These are phyloP conservation scores for Pulveroboletus sp. DNA, from an alignment of 768 basidiomycete genomes.

Conservation along the genomic window DNA sequence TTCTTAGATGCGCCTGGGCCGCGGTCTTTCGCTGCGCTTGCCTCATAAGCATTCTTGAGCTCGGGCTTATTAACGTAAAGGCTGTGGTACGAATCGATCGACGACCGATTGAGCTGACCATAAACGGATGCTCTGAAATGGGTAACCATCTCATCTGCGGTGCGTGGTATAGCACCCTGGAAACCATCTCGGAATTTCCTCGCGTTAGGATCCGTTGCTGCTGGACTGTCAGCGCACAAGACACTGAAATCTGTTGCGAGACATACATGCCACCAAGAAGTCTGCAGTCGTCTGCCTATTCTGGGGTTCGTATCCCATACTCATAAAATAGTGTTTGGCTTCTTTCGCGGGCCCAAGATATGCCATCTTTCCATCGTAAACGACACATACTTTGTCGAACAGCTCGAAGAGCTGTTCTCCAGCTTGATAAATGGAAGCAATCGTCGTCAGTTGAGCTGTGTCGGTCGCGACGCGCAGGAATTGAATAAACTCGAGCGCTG, in stretches of 20 bases:
- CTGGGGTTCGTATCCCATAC: slow-evolving; percentile 42
- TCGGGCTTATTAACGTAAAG: slow-evolving; percentile 46
- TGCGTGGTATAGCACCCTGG: slow-evolving; percentile 42
- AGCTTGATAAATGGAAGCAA: slow-evolving; percentile 86
- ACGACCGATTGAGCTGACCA: slow-evolving; percentile 40
- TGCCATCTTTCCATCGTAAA: slow-evolving; percentile 7
- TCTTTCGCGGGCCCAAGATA: slow-evolving; percentile 4
- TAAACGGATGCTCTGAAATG: slow-evolving; percentile 41
- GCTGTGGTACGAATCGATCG: slow-evolving; percentile 42
- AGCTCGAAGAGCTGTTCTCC: slow-evolving; percentile 59
- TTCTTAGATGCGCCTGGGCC: slow-evolving; percentile 40
- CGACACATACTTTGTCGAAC: slow-evolving; percentile 48
- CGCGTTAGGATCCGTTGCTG: slow-evolving; percentile 55
- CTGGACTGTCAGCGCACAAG: neutral
- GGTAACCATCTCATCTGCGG: slow-evolving; percentile 54
- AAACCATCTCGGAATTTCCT: slow-evolving; percentile 47
- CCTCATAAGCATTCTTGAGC: slow-evolving; percentile 39
- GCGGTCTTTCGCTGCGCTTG: slow-evolving; percentile 49
- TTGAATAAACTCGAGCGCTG: slow-evolving; percentile 69
- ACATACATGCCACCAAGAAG: slow-evolving; percentile 46
- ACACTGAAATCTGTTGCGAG: slow-evolving; percentile 26
- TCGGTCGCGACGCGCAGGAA: slow-evolving; percentile 64
- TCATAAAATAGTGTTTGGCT: neutral
- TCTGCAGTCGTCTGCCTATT: slow-evolving; percentile 59
- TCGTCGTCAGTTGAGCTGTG: slow-evolving; percentile 46